Percentiles rank a stretch among this genome's conserved stretches.
Conservation (phyloP, 768 basidiomycete species). For the Chlorophyllum brunneum region DNA sequence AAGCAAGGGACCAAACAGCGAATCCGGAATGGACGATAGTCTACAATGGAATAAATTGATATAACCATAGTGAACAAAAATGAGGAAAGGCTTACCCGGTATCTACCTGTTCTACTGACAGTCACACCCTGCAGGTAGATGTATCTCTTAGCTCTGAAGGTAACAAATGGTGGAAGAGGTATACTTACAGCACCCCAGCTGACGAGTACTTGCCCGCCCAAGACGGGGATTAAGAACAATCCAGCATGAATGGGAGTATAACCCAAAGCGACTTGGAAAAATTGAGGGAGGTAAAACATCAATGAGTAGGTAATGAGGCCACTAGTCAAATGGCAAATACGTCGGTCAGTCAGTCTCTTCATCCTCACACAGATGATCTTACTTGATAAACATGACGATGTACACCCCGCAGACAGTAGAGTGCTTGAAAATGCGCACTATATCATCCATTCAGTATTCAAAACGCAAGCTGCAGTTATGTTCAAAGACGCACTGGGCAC, state of each 20-base stretch:
- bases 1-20: slow-evolving; percentile 63
- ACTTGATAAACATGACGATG: slow-evolving; percentile 68
- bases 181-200: slow-evolving; percentile 49
- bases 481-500: slow-evolving; percentile 52
- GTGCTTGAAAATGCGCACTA: slow-evolving; percentile 72
- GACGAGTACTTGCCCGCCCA: slow-evolving; percentile 58
- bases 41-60: slow-evolving; percentile 23
- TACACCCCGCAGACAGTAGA: slow-evolving; percentile 65
- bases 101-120: slow-evolving; percentile 62
- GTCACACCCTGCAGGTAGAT: slow-evolving; percentile 44
- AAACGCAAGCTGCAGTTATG: background rate
- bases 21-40: slow-evolving; percentile 63
- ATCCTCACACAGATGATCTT: slow-evolving; percentile 15
- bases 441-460: background rate
- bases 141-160: background rate
- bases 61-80: background rate
- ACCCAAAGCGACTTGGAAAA: slow-evolving; percentile 70
- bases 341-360: background rate
- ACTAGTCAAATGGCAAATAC: slow-evolving; percentile 25
- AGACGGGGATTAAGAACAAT: slow-evolving; percentile 64
- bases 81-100: slow-evolving; percentile 35
- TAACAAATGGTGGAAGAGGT: background rate
- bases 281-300: slow-evolving; percentile 71
- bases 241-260: slow-evolving; percentile 56
- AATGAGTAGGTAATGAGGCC: slow-evolving; percentile 62